Conservation (phyloP, 1,139 yeast genomes). For the Suhomyces bokatorum region DNA sequence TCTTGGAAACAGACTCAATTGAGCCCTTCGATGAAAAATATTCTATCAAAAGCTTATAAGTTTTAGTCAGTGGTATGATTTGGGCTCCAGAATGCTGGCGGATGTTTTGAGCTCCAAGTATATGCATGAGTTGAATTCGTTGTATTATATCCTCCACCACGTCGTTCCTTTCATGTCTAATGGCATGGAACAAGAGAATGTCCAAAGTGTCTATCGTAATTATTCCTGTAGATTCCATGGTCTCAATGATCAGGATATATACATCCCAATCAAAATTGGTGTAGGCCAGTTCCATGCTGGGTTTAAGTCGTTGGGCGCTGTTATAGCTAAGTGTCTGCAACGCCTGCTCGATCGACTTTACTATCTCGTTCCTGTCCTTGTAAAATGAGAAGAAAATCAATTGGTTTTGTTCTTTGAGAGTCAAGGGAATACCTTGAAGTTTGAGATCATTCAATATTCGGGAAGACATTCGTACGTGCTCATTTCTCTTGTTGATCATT, state of each 20-base stretch:
- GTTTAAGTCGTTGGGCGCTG: neutral
- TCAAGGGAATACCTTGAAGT: constrained; percentile 28
- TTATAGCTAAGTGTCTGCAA: neutral
- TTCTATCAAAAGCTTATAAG: constrained; percentile 11
- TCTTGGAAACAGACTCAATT: neutral
- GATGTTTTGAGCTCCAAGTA: neutral
- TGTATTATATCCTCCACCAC: constrained; percentile 15
- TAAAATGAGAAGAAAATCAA: constrained; percentile 33
- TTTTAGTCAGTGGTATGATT: neutral
- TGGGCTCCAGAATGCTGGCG: neutral
- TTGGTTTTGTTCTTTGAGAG: constrained; percentile 31
- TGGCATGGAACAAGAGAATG: constrained; percentile 28
- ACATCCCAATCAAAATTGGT: constrained; percentile 23
- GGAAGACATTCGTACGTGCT: constrained; percentile 24
- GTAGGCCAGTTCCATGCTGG: constrained; percentile 1
- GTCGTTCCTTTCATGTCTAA: constrained; percentile 22
- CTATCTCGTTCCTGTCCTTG: constrained; percentile 29
- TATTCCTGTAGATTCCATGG: constrained; percentile 1
- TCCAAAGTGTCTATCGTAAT: constrained; percentile 20
- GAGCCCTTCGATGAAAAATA: constrained; percentile 1
- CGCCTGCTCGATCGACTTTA: constrained; percentile 13
- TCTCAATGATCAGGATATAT: constrained; percentile 19
- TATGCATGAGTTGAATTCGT: constrained; percentile 5
- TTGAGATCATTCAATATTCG: constrained; percentile 31
- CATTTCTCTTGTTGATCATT: constrained; percentile 21